These are phyloP conservation scores for Fusarium sp. DNA, from an alignment of 2,329 filamentous ascomycete genomes.

Conservation along the genomic window DNA sequence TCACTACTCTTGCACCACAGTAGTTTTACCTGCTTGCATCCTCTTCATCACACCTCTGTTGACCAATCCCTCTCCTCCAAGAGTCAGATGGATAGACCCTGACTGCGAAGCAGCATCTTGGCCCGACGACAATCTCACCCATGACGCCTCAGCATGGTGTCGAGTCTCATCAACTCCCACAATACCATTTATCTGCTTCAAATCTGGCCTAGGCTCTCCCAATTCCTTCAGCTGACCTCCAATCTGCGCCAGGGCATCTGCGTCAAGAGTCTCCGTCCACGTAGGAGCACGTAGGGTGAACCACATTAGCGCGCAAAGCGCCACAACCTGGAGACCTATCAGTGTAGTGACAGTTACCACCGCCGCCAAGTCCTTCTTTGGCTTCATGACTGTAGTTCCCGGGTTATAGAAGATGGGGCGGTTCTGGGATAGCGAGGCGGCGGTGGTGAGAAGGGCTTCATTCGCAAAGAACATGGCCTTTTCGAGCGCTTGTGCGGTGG, in stretches of 20 bases:
- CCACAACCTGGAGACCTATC: conserved; percentile 7
- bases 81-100: background rate
- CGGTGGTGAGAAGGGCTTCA: conserved; percentile 9
- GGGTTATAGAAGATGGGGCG: background rate
- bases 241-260: conserved; percentile 13
- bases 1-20: background rate
- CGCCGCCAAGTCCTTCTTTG: background rate
- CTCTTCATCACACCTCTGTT: background rate
- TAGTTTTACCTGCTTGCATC: background rate
- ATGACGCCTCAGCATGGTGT: background rate
- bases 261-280: conserved; percentile 25
- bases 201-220: background rate
- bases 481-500: background rate
- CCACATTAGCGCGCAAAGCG: background rate
- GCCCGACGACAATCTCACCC: background rate
- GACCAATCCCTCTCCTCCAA: conserved; percentile 3
- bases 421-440: background rate
- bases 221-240: conserved; percentile 17
- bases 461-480: conserved; percentile 34
- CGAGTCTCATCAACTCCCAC: background rate
- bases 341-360: conserved; percentile 9
- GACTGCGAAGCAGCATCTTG: background rate
- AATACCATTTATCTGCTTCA: background rate
- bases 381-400: conserved; percentile 3
- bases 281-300: conserved; percentile 13